Base-by-base conservation (phyloP, 2,329 filamentous ascomycete genomes). In the Scedosporium dehoogii region DNA sequence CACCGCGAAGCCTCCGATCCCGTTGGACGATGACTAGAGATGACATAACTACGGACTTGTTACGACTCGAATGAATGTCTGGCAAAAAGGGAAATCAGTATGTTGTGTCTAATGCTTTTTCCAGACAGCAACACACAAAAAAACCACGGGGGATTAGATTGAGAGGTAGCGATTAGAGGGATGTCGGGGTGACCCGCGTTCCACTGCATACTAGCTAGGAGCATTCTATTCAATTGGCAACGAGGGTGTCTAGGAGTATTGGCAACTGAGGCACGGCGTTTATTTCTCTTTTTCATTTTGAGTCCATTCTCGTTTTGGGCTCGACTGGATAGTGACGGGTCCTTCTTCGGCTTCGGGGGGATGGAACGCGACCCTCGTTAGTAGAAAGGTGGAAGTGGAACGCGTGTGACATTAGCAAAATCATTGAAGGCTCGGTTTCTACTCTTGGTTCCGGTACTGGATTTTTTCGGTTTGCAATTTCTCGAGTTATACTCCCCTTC, bases 61-160 rank as follows among this genome's bases (percentile, higher is more conserved):
- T 27, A 55, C 23, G 51, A 27, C 18, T 48, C 44, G 21, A 48
- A 48, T 48, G 9, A 48, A 48, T 21, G 16, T 21, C 18, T 21
- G n/a, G 18, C 44, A 4, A 48, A 14, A 9, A 18, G 44, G 7
- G 9, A 48, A 48, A 14, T 48, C n/a, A n/a, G 16, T 27, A 14
- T 55, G 51, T 16, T 25, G 51, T 25, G 12, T 25, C 29, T 55
- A 23, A 55, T 55, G 23, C 51, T 55, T 55, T 23, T 14, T 14
- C 21, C 12, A 23, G 12, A 18, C 18, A 12, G 21, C 6, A n/a
- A 55, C 51, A 38, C 33, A 38, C 51, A 12, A 55, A 55, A 55
- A n/a, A 69, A 66, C 0, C 66, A 33, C 65, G 3, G 65, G 58
- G 10, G 29, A 59, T 42, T 65, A 66, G 61, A 55, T 23, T 55